These are phyloP conservation scores for Myxozyma kluyveri DNA, from an alignment of 805 yeast species.

Conservation along the genomic window DNA sequence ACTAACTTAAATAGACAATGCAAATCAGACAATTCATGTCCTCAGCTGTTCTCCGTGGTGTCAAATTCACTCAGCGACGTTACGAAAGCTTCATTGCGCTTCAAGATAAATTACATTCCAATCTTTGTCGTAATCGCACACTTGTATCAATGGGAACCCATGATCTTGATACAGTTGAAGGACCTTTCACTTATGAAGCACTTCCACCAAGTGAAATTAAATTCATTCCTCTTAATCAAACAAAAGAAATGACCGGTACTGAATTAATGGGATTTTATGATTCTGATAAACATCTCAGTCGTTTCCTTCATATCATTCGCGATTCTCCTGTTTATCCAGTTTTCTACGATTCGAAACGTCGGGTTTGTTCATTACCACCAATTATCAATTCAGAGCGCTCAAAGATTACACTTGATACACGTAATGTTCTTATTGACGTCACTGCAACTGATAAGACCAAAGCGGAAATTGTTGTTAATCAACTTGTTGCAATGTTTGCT, in stretches of 20 bases:
- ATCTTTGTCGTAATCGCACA: slow-evolving; percentile 94
- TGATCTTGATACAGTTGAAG: slow-evolving; percentile 74
- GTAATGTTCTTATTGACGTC: slow-evolving; percentile 84
- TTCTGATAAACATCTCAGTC: slow-evolving; percentile 84
- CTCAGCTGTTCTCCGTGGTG: slow-evolving; percentile 85
- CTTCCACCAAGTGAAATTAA: slow-evolving; percentile 71
- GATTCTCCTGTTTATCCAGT: slow-evolving; percentile 90
- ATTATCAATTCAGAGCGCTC: slow-evolving; percentile 90
- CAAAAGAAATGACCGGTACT: slow-evolving; percentile 60
- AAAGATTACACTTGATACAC: slow-evolving; percentile 80
- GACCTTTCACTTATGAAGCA: slow-evolving; percentile 87
- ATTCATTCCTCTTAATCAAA: slow-evolving; percentile 44
- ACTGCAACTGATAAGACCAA: slow-evolving; percentile 96
- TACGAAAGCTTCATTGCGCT: slow-evolving; percentile 93
- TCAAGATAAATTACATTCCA: slow-evolving; percentile 94
- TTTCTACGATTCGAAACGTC: slow-evolving; percentile 69
- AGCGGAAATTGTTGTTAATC: slow-evolving; percentile 87
- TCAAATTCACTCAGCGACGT: slow-evolving; percentile 75
- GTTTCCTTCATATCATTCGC: slow-evolving; percentile 80
- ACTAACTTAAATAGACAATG: slow-evolving; percentile 43
- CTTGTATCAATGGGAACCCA: slow-evolving; percentile 99
- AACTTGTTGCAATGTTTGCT: slow-evolving; percentile 93
- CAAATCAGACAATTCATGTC: slow-evolving; percentile 89
- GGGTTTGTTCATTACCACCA: slow-evolving; percentile 92
- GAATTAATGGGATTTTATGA: slow-evolving; percentile 86